Conservation (phyloP, 2,329 filamentous ascomycete species). For the Fusarium hainanense region DNA sequence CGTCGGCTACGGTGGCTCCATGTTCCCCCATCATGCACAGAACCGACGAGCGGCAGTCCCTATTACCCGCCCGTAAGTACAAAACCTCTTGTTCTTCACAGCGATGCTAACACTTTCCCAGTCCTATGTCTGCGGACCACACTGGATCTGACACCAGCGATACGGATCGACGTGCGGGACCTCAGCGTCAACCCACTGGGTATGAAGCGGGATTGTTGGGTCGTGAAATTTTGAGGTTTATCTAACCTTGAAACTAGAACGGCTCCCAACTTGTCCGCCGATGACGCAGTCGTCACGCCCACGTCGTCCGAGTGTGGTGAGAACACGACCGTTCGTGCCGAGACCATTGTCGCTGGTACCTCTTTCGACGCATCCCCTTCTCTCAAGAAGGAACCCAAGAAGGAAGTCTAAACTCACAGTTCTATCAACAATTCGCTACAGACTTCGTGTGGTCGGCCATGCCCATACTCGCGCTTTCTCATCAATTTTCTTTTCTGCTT, state of each 20-base stretch:
- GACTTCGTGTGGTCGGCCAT: not conserved
- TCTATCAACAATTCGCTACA: not conserved
- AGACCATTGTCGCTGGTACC: constrained; percentile 59
- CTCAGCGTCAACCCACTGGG: constrained; percentile 51
- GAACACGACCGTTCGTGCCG: constrained; percentile 65
- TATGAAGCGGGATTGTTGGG: constrained; percentile 47
- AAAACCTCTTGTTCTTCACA: not conserved
- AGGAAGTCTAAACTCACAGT: constrained; percentile 36
- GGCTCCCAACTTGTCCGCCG: constrained; percentile 54
- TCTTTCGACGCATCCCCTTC: constrained; percentile 60
- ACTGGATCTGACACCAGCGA: constrained; percentile 29
- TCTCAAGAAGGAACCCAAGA: constrained; percentile 55
- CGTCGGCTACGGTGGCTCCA: constrained; percentile 62
- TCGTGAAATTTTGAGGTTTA: constrained; percentile 36
- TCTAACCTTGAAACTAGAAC: constrained; percentile 53
- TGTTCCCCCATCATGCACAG: constrained; percentile 53
- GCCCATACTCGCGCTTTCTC: constrained; percentile 8
- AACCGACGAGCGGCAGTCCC: constrained; percentile 49
- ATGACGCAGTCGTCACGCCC: constrained; percentile 54
- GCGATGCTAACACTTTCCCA: constrained; percentile 19
- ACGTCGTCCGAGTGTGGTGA: constrained; percentile 64
- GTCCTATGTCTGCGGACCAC: constrained; percentile 5
- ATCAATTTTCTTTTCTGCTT: constrained; percentile 21
- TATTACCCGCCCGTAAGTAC: constrained; percentile 48
- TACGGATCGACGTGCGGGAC: constrained; percentile 46